phyloP scores from a whole-genome alignment of 176 grass and related monocot genomes.

The Juncus inflexus region DNA sequence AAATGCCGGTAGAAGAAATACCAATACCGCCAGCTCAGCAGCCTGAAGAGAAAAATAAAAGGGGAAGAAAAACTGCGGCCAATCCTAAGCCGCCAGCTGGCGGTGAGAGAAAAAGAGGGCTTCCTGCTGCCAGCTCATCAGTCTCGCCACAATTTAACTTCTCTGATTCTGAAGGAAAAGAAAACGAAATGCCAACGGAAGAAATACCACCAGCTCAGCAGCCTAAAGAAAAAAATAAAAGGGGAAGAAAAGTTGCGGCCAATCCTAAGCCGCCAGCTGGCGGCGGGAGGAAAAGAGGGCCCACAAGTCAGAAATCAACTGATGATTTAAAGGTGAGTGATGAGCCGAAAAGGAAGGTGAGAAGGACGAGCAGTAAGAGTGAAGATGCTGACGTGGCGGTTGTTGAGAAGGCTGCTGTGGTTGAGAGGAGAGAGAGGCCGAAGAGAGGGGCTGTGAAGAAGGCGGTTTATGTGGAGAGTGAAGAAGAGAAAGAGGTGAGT shows the following conservation, averaged over 20 bases:
- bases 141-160: neutral
- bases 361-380: slow-evolving; percentile 56
- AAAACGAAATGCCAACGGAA: slow-evolving; percentile 25
- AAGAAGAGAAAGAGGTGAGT: slow-evolving; percentile 43
- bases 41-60: slow-evolving; percentile 37
- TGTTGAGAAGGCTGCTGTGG: slow-evolving; percentile 16
- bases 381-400: slow-evolving; percentile 20
- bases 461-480: slow-evolving; percentile 32
- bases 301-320: slow-evolving; percentile 42
- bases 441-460: slow-evolving; percentile 42
- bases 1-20: slow-evolving; percentile 16
- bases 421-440: slow-evolving; percentile 34
- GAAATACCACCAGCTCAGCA: slow-evolving; percentile 2
- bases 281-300: slow-evolving; percentile 19
- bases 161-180: slow-evolving; percentile 14
- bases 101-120: slow-evolving; percentile 21
- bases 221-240: slow-evolving; percentile 36
- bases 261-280: slow-evolving; percentile 17
- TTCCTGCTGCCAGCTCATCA: neutral
- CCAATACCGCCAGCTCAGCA: neutral
- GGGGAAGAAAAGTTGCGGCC: slow-evolving; percentile 46
- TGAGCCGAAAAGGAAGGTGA: slow-evolving; percentile 37
- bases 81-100: slow-evolving; percentile 11
- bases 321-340: slow-evolving; percentile 45
- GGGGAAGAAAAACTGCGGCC: slow-evolving; percentile 43